These are phyloP conservation scores for Pyrenophora graminea DNA, from an alignment of 2,329 filamentous ascomycete species.

Conservation along the genomic window DNA sequence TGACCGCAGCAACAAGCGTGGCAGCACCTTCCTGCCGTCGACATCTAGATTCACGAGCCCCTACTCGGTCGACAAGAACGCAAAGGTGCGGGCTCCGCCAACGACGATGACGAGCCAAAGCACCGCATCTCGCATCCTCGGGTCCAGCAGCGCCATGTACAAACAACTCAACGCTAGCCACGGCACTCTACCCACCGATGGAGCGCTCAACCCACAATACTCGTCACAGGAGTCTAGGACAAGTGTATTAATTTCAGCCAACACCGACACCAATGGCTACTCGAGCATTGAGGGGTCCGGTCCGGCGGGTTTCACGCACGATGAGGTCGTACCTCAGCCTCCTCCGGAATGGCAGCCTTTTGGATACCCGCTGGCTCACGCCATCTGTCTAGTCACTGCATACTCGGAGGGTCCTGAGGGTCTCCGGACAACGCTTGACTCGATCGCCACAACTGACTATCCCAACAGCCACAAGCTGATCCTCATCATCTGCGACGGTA, in stretches of 20 bases:
- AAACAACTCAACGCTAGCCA: conserved; percentile 62
- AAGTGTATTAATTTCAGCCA: conserved; percentile 50
- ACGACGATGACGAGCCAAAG: conserved; percentile 96
- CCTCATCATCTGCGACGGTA: conserved; percentile 92
- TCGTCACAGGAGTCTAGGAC: conserved; percentile 45
- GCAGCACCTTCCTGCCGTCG: conserved; percentile 82
- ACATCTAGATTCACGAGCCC: conserved; percentile 94
- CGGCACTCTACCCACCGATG: conserved; percentile 56
- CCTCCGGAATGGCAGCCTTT: conserved; percentile 97
- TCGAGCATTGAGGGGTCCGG: conserved; percentile 71
- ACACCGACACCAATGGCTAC: conserved; percentile 52
- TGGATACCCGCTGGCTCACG: conserved; percentile 89
- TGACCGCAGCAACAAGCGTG: conserved; percentile 77
- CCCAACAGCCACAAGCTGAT: conserved; percentile 99
- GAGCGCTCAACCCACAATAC: conserved; percentile 24
- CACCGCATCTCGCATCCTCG: conserved; percentile 72
- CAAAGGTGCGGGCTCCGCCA: conserved; percentile 62
- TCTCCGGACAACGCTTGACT: conserved; percentile 91
- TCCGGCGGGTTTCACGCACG: conserved; percentile 93
- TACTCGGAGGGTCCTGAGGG: conserved; percentile 96
- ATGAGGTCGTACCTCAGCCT: conserved; percentile 92
- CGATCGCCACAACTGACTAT: conserved; percentile 95
- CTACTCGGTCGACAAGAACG: conserved; percentile 70
- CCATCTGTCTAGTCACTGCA: conserved; percentile 91
- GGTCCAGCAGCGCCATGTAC: conserved; percentile 70